Base-by-base conservation (phyloP, 2,329 filamentous ascomycete species). In the Fusarium dlaminii region DNA sequence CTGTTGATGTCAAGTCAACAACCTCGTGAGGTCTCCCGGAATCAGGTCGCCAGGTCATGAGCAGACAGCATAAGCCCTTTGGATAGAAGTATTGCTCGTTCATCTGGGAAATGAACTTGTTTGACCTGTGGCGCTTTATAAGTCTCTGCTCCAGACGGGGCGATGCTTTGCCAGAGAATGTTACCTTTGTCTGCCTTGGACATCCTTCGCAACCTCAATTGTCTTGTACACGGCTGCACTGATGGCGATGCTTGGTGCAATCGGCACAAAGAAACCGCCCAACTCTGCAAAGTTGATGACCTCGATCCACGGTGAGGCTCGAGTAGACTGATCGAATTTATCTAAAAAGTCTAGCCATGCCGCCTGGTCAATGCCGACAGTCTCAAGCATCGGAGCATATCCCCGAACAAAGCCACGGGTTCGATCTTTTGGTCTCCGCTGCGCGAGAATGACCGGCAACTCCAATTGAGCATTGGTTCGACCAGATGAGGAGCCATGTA, bases 1-100 rank as follows among this genome's bases (percentile, higher is more conserved):
- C 60, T 3, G 63, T 63, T 11, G 64, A 57, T 13, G 60, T 80
- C 79, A 59, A 5, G n/a, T 60, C 42, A 36, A 72, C 39, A 54
- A 43, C 64, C 32, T 79, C 76, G 22, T 80, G 75, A 8, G 45
- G 5, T 14, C 30, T 70, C 24, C 75, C 65, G 0, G 77, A 69
- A 8, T 84, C 82, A 1, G 86, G 85, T 58, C 86, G 86, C 81
- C 83, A 90, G 3, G 86, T 86, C 80, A 91, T 85, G 42, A 92
- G 82, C 27, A 83, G 45, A 8, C 77, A 79, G 18, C 86, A 88
- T 1, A 91, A 82, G 0, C 89, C 89, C 5, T 84, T 84, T 0
- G 90, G 89, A 52, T 83, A 84, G 78, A 91, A 92, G 66, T 90
- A 85, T 7, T 87, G 82, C 15, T 68, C 63, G 6, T 68, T 68